Percentiles rank a stretch among this genome's conserved stretches.
Conservation (phyloP, 2,329 filamentous ascomycete species). For the Aspergillus sp. region DNA sequence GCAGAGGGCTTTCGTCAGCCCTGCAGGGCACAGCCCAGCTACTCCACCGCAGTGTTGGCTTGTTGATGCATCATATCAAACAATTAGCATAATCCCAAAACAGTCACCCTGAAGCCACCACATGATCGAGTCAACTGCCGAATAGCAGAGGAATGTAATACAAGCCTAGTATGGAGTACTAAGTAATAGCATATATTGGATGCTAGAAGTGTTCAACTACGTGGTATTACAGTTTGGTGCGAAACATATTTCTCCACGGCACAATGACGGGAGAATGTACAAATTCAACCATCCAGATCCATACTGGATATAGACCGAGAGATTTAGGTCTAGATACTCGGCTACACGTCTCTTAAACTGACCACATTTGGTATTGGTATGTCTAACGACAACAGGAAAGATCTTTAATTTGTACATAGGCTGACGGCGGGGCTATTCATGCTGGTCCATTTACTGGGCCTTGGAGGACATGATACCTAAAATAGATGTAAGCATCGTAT, state of each 20-base stretch:
- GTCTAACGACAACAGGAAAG: conserved; percentile 40
- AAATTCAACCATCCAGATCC: no score
- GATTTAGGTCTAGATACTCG: background rate
- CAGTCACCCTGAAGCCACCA: no score
- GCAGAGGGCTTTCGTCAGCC: background rate
- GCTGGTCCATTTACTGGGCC: conserved; percentile 39
- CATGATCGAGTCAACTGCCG: no score
- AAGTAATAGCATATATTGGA: no score
- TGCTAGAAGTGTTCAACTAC: background rate
- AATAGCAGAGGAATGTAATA: no score
- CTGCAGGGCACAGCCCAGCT: background rate
- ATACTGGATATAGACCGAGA: background rate
- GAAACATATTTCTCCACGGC: no score
- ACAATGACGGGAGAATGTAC: no score
- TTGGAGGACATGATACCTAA: conserved; percentile 44
- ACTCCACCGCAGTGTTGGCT: background rate
- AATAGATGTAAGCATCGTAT: background rate
- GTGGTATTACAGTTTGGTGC: no score
- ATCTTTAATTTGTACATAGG: conserved; percentile 45
- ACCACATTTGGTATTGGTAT: conserved; percentile 40
- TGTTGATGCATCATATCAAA: background rate
- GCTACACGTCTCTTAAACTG: background rate
- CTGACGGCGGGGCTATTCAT: conserved; percentile 34
- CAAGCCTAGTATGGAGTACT: no score
- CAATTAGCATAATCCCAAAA: background rate